A percentile compares a stretch with the other conserved stretches of the same genome.
phyloP scores from a whole-genome alignment of 352 stramenopile species.

The Globisporangium heterothallicum region DNA sequence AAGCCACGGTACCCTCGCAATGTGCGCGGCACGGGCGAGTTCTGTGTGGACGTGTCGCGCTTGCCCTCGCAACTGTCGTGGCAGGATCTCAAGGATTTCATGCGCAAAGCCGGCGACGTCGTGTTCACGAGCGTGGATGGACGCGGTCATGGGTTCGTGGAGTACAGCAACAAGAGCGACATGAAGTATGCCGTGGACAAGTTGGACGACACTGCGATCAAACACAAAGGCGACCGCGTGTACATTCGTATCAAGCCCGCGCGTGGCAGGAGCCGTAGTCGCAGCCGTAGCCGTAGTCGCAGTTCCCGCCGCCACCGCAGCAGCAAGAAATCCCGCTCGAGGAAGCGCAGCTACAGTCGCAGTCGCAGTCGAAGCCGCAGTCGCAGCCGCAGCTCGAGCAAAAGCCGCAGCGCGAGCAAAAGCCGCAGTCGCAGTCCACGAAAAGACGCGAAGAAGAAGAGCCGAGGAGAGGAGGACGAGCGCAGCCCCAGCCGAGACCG shows the following conservation, averaged over 20 bases:
- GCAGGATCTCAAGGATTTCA: constrained; percentile 73
- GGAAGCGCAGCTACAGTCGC: constrained; percentile 26
- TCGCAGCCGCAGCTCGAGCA: constrained; percentile 28
- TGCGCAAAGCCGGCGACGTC: constrained; percentile 60
- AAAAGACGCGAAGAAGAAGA: constrained; percentile 17
- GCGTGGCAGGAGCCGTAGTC: constrained; percentile 24
- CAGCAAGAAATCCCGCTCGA: too few relatives aligned
- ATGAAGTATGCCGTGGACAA: constrained; percentile 66
- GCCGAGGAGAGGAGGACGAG: constrained; percentile 10
- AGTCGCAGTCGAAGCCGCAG: constrained; percentile 29
- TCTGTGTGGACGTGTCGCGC: constrained; percentile 43
- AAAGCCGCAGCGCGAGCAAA: constrained; percentile 17
- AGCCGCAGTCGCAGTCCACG: constrained; percentile 14
- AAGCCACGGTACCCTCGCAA: constrained; percentile 33
- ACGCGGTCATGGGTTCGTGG: constrained; percentile 54
- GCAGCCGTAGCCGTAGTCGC: constrained; percentile 31
- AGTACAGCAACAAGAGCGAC: constrained; percentile 66
- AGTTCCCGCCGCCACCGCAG: too few relatives aligned
- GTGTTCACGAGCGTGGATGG: constrained; percentile 65
- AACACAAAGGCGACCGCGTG: constrained; percentile 38
- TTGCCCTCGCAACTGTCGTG: constrained; percentile 50
- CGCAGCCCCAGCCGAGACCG: constrained; percentile 14
- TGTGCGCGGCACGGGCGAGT: constrained; percentile 52
- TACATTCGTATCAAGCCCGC: constrained; percentile 45
- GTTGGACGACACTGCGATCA: constrained; percentile 58